Conservation (phyloP, 768 basidiomycete genomes). For the Tylopilus sp. region DNA sequence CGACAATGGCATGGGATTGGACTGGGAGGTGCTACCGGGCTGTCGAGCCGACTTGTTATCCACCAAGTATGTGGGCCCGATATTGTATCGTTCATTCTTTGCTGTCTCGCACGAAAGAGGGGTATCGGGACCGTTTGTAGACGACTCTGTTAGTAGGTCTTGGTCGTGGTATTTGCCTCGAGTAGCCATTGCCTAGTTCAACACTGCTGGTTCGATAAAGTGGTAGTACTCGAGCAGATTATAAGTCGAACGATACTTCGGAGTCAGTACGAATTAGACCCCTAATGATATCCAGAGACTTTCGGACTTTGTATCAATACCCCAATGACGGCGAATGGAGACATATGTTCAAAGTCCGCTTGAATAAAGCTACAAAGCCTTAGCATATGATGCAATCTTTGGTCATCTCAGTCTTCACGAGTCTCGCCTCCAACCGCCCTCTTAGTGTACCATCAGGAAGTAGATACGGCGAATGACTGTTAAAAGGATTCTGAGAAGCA, state of each 20-base stretch:
- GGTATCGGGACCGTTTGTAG: constrained; percentile 7
- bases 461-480: constrained; percentile 14
- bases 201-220: too few relatives aligned
- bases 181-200: constrained; percentile 13
- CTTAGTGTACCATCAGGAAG: constrained; percentile 19
- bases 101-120: constrained; percentile 26
- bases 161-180: constrained; percentile 11
- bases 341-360: too few relatives aligned
- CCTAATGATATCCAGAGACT: too few relatives aligned
- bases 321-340: too few relatives aligned
- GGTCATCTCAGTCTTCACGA: constrained; percentile 5
- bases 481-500: neutral
- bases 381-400: constrained; percentile 17
- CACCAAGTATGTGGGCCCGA: neutral
- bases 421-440: constrained; percentile 13
- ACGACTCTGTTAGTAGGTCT: constrained; percentile 1
- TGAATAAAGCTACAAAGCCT: neutral
- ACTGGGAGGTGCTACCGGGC: neutral
- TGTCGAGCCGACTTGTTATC: constrained; percentile 14
- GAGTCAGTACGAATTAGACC: too few relatives aligned
- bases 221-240: too few relatives aligned
- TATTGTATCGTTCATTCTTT: neutral
- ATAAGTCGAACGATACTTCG: too few relatives aligned
- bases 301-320: too few relatives aligned
- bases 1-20: constrained; percentile 4